Evolutionary conservation across 768 basidiomycete species (phyloP), one percentile per base, ranked within the genome.

Genomic region (Amanita subjunquillea): DNA sequence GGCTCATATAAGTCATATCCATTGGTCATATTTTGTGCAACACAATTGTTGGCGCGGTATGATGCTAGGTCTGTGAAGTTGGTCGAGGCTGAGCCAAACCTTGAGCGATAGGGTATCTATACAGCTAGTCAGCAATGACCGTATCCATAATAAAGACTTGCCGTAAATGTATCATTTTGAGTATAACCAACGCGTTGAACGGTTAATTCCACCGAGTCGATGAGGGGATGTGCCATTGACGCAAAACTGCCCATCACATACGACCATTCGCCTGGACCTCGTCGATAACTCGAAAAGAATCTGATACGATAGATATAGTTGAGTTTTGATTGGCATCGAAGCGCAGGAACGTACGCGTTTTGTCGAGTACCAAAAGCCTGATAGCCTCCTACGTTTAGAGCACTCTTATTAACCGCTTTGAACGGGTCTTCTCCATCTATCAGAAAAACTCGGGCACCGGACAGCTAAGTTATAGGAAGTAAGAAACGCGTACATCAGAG

Each of bases 61-160:
- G 78, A 75, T 7, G 66, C 64, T 2, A 65, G 62, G 59, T 80
- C 71, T 2, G 75, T 76, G 60, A 80, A 83, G 15, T 69, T 60
- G 20, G 67, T 67, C 23, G 76, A 66, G 8, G 62, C 60, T 1
- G 73, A 65, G 23, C 73, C 72, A 55, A 81, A 70, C 39, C 77
- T 72, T 3, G 79, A 80, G 36, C 77, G 76, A 62, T 79, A 83
- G 10, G 81, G 80, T 49, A 82, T 62, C 79, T 82, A 42, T 7
- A 32, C 25, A 17, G 39, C 9, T 27, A 38, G 52, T 55, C 38
- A 50, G 50, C 27, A 29, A 8, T 13, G 32, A 15, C 25, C 39
- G n/a, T 2, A 30, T 32, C 32, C 27, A 37, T 20, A n/a, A 15
- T 53, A 25, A 43, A 45, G 27, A 62, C 72, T 48, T 40, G 78